Base-by-base conservation (phyloP, 73 alveolate species). In the Paramecium sonneborni region DNA sequence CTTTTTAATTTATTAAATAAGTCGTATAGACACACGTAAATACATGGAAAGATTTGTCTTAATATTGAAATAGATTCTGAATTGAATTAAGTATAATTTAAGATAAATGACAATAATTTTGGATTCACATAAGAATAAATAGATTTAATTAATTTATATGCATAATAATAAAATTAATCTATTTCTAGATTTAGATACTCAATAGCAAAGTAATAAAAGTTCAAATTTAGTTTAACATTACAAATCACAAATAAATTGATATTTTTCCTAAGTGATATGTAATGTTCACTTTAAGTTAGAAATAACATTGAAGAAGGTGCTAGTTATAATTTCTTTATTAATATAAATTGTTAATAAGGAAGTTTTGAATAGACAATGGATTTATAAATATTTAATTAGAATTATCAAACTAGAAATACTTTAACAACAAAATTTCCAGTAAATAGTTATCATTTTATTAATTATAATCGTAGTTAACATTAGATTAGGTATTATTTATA, bases 11-110 rank as follows among this genome's bases (percentile, higher is more conserved):
- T 79, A 39, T 39, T 79, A 10, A 79, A 79, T 18, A 79, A 79
- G 5, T 79, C 90, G 9, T 79, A 79, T 26, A 79, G 90, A 79
- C 69, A 79, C 15, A 79, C 72, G 8, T 8, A 38, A 24, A 46
- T 24, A 0, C 18, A 41, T 3, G 86, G 86, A 14, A 34, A 6
- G 15, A 35, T 72, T 12, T 28, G 20, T 37, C 34, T 72, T 5
- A 15, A 72, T 72, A 24, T 72, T 72, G 1, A 35, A 21, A 32
- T 62, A 11, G 39, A 32, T 14, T 12, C 39, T 62, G 84, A 62
- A 9, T 30, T 32, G 9, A 62, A 62, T 62, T 6, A 32, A 30
- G 84, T 62, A 12, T 7, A 62, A 2, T 62, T 62, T 62, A 62
- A 26, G 9, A 62, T 62, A 11, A 62, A 26, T 62, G 84, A 62